These are phyloP conservation scores for Persicaria maculosa DNA, from an alignment of 148 eudicot genomes.

Conservation along the genomic window DNA sequence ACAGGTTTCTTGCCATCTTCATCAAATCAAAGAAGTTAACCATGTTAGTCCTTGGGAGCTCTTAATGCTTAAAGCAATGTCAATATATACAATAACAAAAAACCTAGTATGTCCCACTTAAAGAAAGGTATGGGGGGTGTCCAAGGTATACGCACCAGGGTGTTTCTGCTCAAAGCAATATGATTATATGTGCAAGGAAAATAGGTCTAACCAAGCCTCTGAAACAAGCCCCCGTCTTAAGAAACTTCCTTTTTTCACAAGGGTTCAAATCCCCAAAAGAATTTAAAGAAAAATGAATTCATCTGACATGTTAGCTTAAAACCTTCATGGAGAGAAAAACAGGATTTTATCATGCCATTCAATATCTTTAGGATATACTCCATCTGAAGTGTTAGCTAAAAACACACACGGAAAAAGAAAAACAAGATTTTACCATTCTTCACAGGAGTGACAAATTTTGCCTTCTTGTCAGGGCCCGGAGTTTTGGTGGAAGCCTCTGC, in stretches of 20 bases:
- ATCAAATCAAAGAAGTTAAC: slow-evolving; percentile 1
- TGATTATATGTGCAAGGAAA: too few species aligned
- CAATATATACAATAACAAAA: too few species aligned
- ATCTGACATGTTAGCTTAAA: neutral
- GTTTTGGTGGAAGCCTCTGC: slow-evolving; percentile 42
- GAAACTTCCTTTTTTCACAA: neutral
- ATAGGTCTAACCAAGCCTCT: too few species aligned
- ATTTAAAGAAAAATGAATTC: neutral
- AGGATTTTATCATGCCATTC: neutral
- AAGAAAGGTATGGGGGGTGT: too few species aligned
- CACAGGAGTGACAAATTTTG: slow-evolving; percentile 57
- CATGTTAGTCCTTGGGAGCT: neutral
- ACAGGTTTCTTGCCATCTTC: slow-evolving; percentile 53
- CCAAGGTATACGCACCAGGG: too few species aligned
- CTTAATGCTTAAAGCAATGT: neutral
- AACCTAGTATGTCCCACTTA: too few species aligned
- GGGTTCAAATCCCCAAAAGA: too few species aligned
- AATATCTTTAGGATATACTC: neutral
- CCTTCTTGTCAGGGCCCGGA: slow-evolving; percentile 50
- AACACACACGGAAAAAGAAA: neutral
- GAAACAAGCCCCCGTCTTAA: too few species aligned
- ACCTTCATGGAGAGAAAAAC: neutral
- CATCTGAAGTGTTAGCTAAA: neutral
- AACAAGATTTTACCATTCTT: slow-evolving; percentile 39
- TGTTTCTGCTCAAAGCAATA: too few species aligned